phyloP scores from a whole-genome alignment of 2,329 filamentous ascomycete species.

The Arthrobotrys sphaeroides region DNA sequence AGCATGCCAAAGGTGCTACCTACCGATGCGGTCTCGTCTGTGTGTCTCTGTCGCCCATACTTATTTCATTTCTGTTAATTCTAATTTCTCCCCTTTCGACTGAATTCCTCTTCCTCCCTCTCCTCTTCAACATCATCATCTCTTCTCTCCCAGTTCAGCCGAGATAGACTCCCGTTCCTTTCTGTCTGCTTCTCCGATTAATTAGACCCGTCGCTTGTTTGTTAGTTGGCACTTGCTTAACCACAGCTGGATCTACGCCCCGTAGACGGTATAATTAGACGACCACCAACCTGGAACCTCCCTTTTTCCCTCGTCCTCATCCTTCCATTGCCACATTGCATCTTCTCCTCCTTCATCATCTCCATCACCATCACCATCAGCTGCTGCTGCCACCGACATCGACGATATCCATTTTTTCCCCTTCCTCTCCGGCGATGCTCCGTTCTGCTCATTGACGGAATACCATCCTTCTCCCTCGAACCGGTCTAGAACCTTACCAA shows the following conservation, averaged over 20 bases:
- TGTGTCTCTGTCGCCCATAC: background rate
- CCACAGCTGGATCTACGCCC: background rate
- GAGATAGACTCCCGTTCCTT: background rate
- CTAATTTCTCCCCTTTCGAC: background rate
- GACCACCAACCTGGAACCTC: too few species aligned
- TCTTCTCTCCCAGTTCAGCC: background rate
- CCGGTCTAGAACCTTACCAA: too few species aligned
- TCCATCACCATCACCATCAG: background rate
- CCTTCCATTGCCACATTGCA: background rate
- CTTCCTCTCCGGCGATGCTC: too few species aligned
- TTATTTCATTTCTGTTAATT: background rate
- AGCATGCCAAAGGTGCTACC: background rate
- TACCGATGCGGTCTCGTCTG: background rate
- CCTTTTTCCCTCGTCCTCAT: constrained; percentile 18
- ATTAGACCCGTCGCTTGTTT: background rate
- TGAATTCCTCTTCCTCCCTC: background rate
- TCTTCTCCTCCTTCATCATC: background rate
- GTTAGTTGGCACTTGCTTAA: background rate
- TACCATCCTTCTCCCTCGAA: too few species aligned
- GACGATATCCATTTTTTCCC: too few species aligned
- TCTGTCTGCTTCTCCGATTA: too few species aligned
- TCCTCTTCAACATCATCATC: background rate
- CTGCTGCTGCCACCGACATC: too few species aligned
- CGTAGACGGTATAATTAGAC: background rate
- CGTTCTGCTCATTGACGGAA: too few species aligned